Percentiles rank a stretch among this genome's conserved stretches.
Evolutionary conservation across 1,284 basidiomycete genomes (phyloP).

Genomic region (Trichosporon inkin): DNA sequence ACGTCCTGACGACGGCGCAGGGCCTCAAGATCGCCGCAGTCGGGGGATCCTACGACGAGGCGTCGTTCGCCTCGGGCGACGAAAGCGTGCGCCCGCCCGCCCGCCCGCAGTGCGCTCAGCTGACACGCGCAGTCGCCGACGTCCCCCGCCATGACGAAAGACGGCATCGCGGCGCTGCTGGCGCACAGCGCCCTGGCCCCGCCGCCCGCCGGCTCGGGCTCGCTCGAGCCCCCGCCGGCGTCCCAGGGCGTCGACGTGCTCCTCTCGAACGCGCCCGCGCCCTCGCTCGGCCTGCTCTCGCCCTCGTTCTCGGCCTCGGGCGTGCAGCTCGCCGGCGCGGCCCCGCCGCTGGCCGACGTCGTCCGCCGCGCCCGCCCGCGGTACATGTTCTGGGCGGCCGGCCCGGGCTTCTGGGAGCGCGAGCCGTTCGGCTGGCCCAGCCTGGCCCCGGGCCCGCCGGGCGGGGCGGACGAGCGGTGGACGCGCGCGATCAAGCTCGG

Average conservation of each 20-base stretch:
- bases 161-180: slow-evolving; percentile 63
- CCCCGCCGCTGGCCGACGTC: slow-evolving; percentile 64
- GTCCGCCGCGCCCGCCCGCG: slow-evolving; percentile 52
- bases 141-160: slow-evolving; percentile 64
- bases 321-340: slow-evolving; percentile 52
- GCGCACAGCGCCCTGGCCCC: slow-evolving; percentile 51
- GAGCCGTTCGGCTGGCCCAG: slow-evolving; percentile 83
- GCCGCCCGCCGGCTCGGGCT: slow-evolving; percentile 51
- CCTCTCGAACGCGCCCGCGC: slow-evolving; percentile 73
- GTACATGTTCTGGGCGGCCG: slow-evolving; percentile 56
- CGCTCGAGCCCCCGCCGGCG: slow-evolving; percentile 54
- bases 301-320: slow-evolving; percentile 54
- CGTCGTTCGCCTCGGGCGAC: slow-evolving; percentile 52
- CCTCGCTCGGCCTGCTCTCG: slow-evolving; percentile 64
- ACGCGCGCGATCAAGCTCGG: slow-evolving; percentile 79
- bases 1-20: slow-evolving; percentile 71
- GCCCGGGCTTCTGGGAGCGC: slow-evolving; percentile 75
- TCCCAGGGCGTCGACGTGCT: slow-evolving; percentile 73
- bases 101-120: neutral
- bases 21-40: slow-evolving; percentile 81
- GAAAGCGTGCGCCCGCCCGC: neutral
- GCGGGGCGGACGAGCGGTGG: slow-evolving; percentile 56
- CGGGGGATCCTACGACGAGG: slow-evolving; percentile 68
- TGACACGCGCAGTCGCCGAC: slow-evolving; percentile 60
- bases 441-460: too few relatives aligned